Percentiles rank a stretch among this genome's conserved stretches.
phyloP scores from a whole-genome alignment of 2,329 filamentous ascomycete genomes.

The Fragosphaeria purpurea region DNA sequence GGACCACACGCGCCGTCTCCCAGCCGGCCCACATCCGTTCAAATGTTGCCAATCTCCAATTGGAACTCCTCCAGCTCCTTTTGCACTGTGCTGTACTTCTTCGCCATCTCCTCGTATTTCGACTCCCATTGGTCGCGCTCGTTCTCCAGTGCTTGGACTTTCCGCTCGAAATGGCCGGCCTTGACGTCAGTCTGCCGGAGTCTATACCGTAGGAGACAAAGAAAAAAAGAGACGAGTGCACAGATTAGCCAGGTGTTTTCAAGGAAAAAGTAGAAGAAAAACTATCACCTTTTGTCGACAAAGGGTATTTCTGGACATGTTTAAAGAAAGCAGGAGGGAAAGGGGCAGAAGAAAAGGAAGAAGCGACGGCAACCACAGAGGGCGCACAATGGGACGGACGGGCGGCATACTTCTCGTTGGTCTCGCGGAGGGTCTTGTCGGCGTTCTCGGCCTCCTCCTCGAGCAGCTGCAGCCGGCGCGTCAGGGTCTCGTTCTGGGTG shows the following conservation, averaged over 20 bases:
- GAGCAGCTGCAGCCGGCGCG: constrained; percentile 85
- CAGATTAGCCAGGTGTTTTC: too few relatives aligned
- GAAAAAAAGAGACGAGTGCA: constrained; percentile 6
- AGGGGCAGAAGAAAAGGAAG: background rate
- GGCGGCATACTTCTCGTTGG: constrained; percentile 84
- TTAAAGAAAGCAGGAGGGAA: constrained; percentile 5
- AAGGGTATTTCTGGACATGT: constrained; percentile 6
- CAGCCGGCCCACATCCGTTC: constrained; percentile 25
- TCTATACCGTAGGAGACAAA: constrained; percentile 38
- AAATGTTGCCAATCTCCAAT: constrained; percentile 87
- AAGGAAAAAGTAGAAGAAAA: constrained; percentile 8
- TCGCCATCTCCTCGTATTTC: constrained; percentile 96
- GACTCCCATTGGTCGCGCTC: constrained; percentile 89
- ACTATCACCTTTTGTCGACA: constrained; percentile 9
- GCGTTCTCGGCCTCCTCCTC: constrained; percentile 97
- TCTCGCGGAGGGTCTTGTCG: constrained; percentile 91
- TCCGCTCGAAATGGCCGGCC: constrained; percentile 97
- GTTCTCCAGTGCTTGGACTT: constrained; percentile 91
- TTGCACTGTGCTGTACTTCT: constrained; percentile 75
- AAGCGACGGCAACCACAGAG: background rate
- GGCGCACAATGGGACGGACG: constrained; percentile 11
- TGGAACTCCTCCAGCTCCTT: constrained; percentile 90
- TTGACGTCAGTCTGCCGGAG: constrained; percentile 99
- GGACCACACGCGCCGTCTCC: background rate
- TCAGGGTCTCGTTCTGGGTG: constrained; percentile 83